phyloP scores from a whole-genome alignment of 1,284 basidiomycete species.

The Trichosporon coremiiforme region DNA sequence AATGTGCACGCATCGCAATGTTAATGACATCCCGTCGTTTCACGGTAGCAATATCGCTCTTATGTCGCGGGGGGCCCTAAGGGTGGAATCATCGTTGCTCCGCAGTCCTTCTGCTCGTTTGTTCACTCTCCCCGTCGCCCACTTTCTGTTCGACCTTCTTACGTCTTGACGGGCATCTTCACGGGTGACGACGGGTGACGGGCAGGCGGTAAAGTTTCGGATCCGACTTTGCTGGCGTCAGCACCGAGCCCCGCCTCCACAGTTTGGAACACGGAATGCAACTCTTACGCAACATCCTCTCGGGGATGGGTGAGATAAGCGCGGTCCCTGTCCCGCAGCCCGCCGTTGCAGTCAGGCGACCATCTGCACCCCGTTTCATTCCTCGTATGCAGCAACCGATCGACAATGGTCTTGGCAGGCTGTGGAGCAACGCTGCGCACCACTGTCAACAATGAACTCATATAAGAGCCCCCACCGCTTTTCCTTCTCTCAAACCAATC shows the following conservation, averaged over 20 bases:
- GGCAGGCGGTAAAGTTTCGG: neutral
- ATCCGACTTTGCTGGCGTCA: neutral
- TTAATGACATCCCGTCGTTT: neutral
- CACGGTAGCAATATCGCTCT: neutral
- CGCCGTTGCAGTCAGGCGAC: neutral
- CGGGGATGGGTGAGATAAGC: conserved; percentile 1
- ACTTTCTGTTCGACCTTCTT: neutral
- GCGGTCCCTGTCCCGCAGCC: conserved; percentile 10
- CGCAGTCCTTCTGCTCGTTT: neutral
- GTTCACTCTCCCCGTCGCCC: neutral
- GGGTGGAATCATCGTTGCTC: neutral
- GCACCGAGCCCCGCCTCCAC: too few species aligned
- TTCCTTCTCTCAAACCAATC: neutral
- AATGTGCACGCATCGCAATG: too few species aligned
- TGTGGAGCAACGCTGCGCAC: too few species aligned
- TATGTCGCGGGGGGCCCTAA: too few species aligned
- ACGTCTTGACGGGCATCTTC: neutral
- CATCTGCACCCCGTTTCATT: neutral
- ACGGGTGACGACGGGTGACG: neutral
- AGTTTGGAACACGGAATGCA: neutral
- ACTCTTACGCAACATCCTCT: neutral
- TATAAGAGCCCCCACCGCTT: neutral
- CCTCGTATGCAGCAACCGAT: neutral
- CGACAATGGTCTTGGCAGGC: neutral
- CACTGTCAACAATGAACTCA: neutral